A percentile compares a stretch with the other conserved stretches of the same genome.
Conservation (phyloP, 345 rosid genomes). For the Brassica nigra region DNA sequence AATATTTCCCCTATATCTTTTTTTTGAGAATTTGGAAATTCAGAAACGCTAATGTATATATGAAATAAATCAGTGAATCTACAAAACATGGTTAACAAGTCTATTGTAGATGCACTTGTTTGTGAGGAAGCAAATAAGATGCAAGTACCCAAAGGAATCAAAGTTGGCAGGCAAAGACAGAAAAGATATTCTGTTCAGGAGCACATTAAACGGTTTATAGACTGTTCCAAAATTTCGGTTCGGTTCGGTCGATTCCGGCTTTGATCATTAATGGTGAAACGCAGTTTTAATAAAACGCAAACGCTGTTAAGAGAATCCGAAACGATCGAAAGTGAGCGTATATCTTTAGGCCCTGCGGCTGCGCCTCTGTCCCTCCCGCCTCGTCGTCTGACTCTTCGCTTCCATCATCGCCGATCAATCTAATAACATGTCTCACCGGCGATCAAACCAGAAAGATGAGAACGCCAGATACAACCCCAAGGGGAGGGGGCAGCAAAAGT, state of each 20-base stretch:
- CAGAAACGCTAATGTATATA: not conserved
- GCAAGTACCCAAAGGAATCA: not conserved
- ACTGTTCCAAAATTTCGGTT: not conserved
- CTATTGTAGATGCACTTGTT: not conserved
- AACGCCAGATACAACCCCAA: slow-evolving; percentile 43
- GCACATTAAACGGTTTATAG: not conserved
- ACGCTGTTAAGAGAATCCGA: not conserved
- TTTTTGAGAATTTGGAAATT: not conserved
- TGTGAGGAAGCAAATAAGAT: not conserved
- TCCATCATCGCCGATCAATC: slow-evolving; percentile 14
- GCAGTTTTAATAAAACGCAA: not conserved
- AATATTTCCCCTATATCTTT: not conserved
- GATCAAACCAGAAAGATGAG: slow-evolving; percentile 39
- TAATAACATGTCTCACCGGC: slow-evolving; percentile 56
- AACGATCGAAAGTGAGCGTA: not conserved
- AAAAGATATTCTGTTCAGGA: not conserved
- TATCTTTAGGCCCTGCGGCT: not conserved
- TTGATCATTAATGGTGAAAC: not conserved
- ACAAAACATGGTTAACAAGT: not conserved
- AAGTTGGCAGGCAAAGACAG: not conserved
- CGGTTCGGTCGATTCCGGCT: not conserved
- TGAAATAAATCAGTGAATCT: not conserved
- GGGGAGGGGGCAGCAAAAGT: slow-evolving; percentile 37
- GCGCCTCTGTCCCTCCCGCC: slow-evolving; percentile 7
- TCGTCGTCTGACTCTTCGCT: slow-evolving; percentile 10